Evolutionary conservation across 129 eudicot species (phyloP).

Genomic region (Logfia minima): DNA sequence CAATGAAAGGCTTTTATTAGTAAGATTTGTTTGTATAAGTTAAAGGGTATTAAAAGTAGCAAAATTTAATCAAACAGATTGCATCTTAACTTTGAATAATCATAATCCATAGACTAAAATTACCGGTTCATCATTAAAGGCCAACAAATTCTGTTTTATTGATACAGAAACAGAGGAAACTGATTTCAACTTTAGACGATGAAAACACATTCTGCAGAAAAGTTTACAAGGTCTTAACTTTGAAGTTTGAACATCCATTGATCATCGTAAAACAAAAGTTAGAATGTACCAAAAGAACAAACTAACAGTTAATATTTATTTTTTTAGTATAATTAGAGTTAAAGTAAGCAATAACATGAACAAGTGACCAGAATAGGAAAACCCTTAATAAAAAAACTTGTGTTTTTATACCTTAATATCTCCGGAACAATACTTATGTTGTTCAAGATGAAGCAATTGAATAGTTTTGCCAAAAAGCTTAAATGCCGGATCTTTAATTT

Average conservation of each 20-base stretch:
- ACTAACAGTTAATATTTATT: not conserved
- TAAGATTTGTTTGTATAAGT: conserved; percentile 5
- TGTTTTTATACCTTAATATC: conserved; percentile 32
- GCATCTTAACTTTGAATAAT: not conserved
- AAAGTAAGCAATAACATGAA: not conserved
- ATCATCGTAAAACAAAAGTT: not conserved
- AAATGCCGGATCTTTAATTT: conserved; percentile 46
- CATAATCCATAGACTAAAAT: too few species aligned
- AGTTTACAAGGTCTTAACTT: not conserved
- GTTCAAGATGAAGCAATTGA: conserved; percentile 33
- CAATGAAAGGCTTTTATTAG: conserved; percentile 6
- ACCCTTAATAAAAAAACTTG: not conserved
- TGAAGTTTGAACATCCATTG: not conserved
- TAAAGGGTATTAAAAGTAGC: not conserved
- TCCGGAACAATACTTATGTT: not conserved
- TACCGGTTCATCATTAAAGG: not conserved
- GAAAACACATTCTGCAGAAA: not conserved
- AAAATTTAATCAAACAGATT: not conserved
- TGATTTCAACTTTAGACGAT: not conserved
- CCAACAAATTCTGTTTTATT: not conserved
- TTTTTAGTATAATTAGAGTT: not conserved
- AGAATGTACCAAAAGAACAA: not conserved
- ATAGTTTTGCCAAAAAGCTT: conserved; percentile 58
- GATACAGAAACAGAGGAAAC: conserved; percentile 14
- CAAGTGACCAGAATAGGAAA: too few species aligned